A percentile compares a stretch with the other conserved stretches of the same genome.
Evolutionary conservation across 768 basidiomycete species (phyloP).

Genomic region (Lyophyllum semitale): DNA sequence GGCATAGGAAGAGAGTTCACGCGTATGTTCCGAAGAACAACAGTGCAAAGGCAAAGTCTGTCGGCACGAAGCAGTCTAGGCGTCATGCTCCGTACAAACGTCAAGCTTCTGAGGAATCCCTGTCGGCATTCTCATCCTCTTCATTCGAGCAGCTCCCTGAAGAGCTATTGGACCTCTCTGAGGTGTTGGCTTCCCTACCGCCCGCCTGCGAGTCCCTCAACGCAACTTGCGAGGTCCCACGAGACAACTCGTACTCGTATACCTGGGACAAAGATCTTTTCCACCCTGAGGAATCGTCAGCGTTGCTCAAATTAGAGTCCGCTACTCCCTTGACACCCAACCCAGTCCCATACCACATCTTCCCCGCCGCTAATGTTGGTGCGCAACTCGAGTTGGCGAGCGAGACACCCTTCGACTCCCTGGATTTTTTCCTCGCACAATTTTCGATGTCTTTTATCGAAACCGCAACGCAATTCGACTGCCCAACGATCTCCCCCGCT

Average conservation of each 20-base stretch:
- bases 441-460: neutral
- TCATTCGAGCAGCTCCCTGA: neutral
- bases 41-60: constrained; percentile 3
- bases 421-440: neutral
- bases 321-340: neutral
- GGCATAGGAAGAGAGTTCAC: constrained; percentile 32
- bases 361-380: neutral
- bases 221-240: neutral
- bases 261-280: constrained; percentile 7
- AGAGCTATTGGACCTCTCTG: neutral
- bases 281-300: neutral
- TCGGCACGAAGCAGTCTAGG: neutral
- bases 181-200: neutral
- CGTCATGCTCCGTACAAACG: constrained; percentile 11
- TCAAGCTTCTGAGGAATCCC: neutral
- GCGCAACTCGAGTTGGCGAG: neutral
- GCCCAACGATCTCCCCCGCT: neutral
- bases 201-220: neutral
- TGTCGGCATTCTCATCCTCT: neutral
- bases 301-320: neutral
- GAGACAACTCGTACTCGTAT: neutral
- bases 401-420: neutral
- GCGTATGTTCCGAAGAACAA: constrained; percentile 19
- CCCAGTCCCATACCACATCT: neutral
- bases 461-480: neutral